Percentiles rank a stretch among this genome's conserved stretches.
phyloP scores from a whole-genome alignment of 1,284 basidiomycete genomes.

The Apiotrichum mycotoxinovorans region DNA sequence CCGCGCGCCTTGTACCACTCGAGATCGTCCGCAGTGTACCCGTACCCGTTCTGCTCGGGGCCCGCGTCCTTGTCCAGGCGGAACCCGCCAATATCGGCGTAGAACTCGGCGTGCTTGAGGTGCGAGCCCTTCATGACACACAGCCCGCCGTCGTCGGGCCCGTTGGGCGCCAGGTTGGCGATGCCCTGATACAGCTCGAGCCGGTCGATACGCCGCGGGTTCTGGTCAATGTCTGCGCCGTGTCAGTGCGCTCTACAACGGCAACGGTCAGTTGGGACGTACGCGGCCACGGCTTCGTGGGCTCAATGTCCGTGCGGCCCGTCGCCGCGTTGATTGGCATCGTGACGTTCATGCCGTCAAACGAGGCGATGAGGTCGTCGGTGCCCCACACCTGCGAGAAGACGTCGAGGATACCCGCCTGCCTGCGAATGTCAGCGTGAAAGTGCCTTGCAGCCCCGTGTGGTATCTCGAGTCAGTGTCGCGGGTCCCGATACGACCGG shows the following conservation, averaged over 20 bases:
- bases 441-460: too few species aligned
- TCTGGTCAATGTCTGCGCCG: slow-evolving; percentile 27
- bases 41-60: slow-evolving; percentile 23
- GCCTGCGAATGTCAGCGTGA: too few species aligned
- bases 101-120: slow-evolving; percentile 20
- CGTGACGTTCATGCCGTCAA: slow-evolving; percentile 32
- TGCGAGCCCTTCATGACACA: slow-evolving; percentile 28
- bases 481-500: too few species aligned
- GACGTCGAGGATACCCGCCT: slow-evolving; percentile 33
- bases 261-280: slow-evolving; percentile 8
- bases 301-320: slow-evolving; percentile 15
- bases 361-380: slow-evolving; percentile 40
- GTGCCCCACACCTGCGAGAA: slow-evolving; percentile 44
- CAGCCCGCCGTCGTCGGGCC: slow-evolving; percentile 29
- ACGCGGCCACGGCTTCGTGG: slow-evolving; percentile 26
- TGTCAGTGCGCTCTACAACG: too few species aligned
- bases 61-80: slow-evolving; percentile 20
- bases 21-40: slow-evolving; percentile 15
- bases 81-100: slow-evolving; percentile 24
- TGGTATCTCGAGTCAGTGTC: too few species aligned
- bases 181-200: slow-evolving; percentile 31
- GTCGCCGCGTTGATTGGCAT: slow-evolving; percentile 17
- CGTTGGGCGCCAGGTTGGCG: slow-evolving; percentile 29
- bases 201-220: slow-evolving; percentile 20
- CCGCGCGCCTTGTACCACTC: slow-evolving; percentile 26